phyloP scores from a whole-genome alignment of 306 rosid genomes.

The Ormosia emarginata region DNA sequence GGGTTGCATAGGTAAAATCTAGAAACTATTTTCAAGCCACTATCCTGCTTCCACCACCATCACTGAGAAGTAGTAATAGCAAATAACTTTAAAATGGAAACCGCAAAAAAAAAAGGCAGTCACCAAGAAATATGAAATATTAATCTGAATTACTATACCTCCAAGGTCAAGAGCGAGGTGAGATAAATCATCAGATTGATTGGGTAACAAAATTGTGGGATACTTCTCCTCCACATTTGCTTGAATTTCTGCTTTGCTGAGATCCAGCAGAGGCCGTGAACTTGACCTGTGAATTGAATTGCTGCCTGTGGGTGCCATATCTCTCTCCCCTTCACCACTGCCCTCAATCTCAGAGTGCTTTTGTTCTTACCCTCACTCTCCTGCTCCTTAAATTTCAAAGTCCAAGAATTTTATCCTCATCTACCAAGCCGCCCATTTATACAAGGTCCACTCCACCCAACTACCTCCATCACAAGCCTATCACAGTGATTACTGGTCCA shows the following conservation, averaged over 20 bases:
- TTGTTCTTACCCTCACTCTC: constrained; percentile 13
- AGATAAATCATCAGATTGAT: constrained; percentile 78
- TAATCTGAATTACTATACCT: constrained; percentile 36
- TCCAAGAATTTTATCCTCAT: constrained; percentile 33
- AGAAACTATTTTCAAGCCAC: background rate
- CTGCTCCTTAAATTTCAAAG: constrained; percentile 26
- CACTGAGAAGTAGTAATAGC: background rate
- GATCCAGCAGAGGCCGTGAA: constrained; percentile 78
- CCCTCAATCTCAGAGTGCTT: too few species aligned
- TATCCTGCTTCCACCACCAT: background rate
- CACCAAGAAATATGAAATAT: background rate
- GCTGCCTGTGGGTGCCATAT: constrained; percentile 47
- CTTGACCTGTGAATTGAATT: constrained; percentile 66
- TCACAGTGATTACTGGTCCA: background rate
- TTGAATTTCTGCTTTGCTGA: constrained; percentile 81
- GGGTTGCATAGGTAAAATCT: background rate
- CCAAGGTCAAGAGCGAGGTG: constrained; percentile 85
- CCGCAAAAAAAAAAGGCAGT: background rate
- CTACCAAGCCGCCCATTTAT: constrained; percentile 36
- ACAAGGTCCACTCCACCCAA: constrained; percentile 29
- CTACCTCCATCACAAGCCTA: constrained; percentile 6
- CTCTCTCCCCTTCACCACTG: constrained; percentile 24
- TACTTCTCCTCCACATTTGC: constrained; percentile 63
- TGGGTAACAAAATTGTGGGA: constrained; percentile 77
- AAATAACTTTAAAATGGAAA: background rate